Percentiles rank a stretch among this genome's conserved stretches.
Evolutionary conservation across 495 filamentous ascomycete genomes (phyloP).

Genomic region (Xylaria venustula): DNA sequence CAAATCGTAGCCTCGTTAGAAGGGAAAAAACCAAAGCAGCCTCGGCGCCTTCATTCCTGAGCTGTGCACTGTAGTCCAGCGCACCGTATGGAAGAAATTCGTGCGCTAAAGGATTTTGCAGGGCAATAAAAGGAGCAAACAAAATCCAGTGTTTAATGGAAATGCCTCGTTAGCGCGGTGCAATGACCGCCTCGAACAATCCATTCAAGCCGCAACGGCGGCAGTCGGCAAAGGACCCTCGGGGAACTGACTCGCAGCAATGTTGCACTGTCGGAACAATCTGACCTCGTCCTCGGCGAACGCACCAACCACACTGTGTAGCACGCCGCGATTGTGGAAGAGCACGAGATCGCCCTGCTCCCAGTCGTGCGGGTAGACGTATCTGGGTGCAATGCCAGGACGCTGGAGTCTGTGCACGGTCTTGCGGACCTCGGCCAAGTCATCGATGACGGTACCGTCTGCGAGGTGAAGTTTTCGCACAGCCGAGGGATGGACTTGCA

Average conservation of each 20-base stretch:
- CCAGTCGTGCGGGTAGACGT: conserved; percentile 74
- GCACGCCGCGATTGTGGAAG: conserved; percentile 69
- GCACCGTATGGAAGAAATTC: too few species aligned
- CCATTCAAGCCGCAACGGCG: not conserved
- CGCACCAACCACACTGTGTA: conserved; percentile 72
- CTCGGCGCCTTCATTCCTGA: too few species aligned
- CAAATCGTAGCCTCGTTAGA: too few species aligned
- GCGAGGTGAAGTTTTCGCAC: conserved; percentile 61
- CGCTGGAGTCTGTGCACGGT: conserved; percentile 66
- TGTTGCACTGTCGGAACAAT: conserved; percentile 73
- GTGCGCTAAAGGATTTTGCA: not conserved
- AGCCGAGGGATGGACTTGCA: conserved; percentile 69
- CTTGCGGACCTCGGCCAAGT: conserved; percentile 62
- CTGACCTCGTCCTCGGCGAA: conserved; percentile 69
- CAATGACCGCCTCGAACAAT: not conserved
- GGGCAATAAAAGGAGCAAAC: not conserved
- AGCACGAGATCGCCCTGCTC: conserved; percentile 69
- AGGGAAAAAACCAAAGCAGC: too few species aligned
- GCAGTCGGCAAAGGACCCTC: conserved; percentile 37
- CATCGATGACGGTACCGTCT: conserved; percentile 64
- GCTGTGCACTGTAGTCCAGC: too few species aligned
- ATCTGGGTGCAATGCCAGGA: conserved; percentile 64
- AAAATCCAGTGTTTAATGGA: too few species aligned
- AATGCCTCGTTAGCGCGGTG: not conserved
- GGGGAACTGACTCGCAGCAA: conserved; percentile 58